Conservation (phyloP, 75 land plant species). For the Pinus taeda region DNA sequence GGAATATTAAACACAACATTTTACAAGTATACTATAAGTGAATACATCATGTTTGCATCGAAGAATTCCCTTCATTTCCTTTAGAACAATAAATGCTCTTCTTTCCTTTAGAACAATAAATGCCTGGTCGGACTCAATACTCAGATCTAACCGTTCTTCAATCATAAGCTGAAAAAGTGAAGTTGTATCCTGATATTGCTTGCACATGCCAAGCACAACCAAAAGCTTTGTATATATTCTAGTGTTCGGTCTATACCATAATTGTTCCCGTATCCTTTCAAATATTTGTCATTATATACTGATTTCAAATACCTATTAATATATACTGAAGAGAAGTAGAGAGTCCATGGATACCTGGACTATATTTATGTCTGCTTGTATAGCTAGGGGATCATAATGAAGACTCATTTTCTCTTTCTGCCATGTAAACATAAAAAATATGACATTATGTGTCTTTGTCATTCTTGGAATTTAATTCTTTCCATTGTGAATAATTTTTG, state of each 20-base stretch:
- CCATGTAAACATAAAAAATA: no score
- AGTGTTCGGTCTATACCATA: conserved; percentile 75
- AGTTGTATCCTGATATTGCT: conserved; percentile 63
- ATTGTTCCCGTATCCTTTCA: conserved; percentile 66
- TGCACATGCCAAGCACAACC: conserved; percentile 87
- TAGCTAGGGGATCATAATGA: no score
- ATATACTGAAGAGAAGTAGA: no score
- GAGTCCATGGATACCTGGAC: no score
- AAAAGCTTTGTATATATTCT: conserved; percentile 71
- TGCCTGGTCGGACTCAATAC: conserved; percentile 63
- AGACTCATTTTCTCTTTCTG: no score
- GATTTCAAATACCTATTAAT: conserved; percentile 71
- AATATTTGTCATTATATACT: conserved; percentile 52
- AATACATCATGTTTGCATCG: conserved; percentile 74
- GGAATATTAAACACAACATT: conserved; percentile 54
- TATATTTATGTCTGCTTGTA: no score
- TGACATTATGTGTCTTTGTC: no score
- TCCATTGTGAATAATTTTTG: no score
- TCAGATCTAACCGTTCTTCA: conserved; percentile 58
- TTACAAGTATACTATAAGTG: conserved; percentile 73
- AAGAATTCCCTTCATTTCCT: conserved; percentile 50
- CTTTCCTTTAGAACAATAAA: no score
- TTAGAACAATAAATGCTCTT: no score
- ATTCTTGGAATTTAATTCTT: no score
- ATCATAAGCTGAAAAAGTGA: conserved; percentile 56